Base-by-base conservation (phyloP, 495 filamentous ascomycete genomes). In the Aeminium ludgeri region DNA sequence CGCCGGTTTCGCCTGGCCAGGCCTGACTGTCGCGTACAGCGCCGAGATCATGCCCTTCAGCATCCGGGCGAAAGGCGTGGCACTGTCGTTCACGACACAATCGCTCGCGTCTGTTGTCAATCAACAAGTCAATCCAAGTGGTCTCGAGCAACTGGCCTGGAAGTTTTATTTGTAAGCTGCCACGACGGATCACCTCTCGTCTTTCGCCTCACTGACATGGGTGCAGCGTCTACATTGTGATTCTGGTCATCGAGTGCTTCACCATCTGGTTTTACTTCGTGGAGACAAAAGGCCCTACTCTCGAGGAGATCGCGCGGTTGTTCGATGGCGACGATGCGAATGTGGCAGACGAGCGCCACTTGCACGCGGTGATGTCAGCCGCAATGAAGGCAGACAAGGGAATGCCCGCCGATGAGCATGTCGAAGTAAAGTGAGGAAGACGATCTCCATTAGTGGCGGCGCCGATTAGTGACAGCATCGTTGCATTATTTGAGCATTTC, bases 51-150 rank as follows among this genome's bases (percentile, higher is more conserved):
- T 78, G 10, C 76, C 76, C 0, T 84, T 75, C 60, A 67, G 70
- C 34, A 63, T 81, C 43, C 70, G 76, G 13, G 74, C 76, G 31
- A 84, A 80, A 63, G 76, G 76, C 31, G 72, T 80, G 62, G 74
- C 78, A 5, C 34, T 50, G 12, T 36, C 30, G 4, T 46, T 41
- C 17, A 32, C 31, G 2, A 13, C 16, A n/a, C n/a, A 15, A 10
- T 30, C 44, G n/a, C 12, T 31, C 4, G 17, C 44, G 10, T 46
- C 44, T 29, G 44, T 46, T 5, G 41, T 57, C 43, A 36, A 43
- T 18, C 46, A 73, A 64, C 52, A 77, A 57, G 70, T 71, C 41
- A 60, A 60, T 41, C 57, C 57, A 4, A 48, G 58, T 11, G 57
- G 46, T 12, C 46, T 57, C 16, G 37, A 54, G 15, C 29, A 43